Conservation (phyloP, 176 grass and related monocot species). For the Ampelocalamus luodianensis region DNA sequence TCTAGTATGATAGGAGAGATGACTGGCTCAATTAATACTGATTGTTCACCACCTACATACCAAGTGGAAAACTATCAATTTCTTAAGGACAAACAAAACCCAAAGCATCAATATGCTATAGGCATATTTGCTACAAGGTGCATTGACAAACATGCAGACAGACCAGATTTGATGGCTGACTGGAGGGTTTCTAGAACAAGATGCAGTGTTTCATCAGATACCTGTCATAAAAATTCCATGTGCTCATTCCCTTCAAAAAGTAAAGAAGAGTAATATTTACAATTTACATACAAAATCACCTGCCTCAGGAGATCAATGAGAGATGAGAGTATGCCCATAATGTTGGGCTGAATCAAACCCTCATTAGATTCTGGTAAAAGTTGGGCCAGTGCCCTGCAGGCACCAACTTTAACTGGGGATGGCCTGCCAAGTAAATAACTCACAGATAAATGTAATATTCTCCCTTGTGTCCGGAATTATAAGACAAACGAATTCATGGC, state of each 20-base stretch:
- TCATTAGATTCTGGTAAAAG: slow-evolving; percentile 66
- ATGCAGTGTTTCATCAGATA: slow-evolving; percentile 92
- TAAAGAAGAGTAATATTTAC: slow-evolving; percentile 33
- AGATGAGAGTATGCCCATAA: slow-evolving; percentile 79
- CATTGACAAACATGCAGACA: slow-evolving; percentile 29
- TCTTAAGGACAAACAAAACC: slow-evolving; percentile 12
- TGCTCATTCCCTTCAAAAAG: slow-evolving; percentile 29
- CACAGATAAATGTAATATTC: slow-evolving; percentile 34
- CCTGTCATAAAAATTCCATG: slow-evolving; percentile 55
- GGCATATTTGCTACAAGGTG: slow-evolving; percentile 33
- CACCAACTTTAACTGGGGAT: slow-evolving; percentile 95
- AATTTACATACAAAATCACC: slow-evolving; percentile 54
- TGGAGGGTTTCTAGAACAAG: slow-evolving; percentile 97
- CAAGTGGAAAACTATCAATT: slow-evolving; percentile 35
- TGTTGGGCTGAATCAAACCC: slow-evolving; percentile 56
- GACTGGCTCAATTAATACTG: slow-evolving; percentile 71
- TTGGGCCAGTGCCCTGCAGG: slow-evolving; percentile 77
- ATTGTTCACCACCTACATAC: slow-evolving; percentile 70
- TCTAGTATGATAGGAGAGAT: slow-evolving; percentile 89
- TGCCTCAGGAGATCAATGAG: slow-evolving; percentile 81
- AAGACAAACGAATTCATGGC: slow-evolving; percentile 26
- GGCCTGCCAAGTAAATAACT: slow-evolving; percentile 60
- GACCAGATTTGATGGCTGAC: slow-evolving; percentile 79
- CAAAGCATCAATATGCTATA: slow-evolving; percentile 1
- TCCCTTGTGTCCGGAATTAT: slow-evolving; percentile 34